Percentiles rank a stretch among this genome's conserved stretches.
Evolutionary conservation across 805 yeast genomes (phyloP).

Genomic region (Schwanniomyces polymorphus): DNA sequence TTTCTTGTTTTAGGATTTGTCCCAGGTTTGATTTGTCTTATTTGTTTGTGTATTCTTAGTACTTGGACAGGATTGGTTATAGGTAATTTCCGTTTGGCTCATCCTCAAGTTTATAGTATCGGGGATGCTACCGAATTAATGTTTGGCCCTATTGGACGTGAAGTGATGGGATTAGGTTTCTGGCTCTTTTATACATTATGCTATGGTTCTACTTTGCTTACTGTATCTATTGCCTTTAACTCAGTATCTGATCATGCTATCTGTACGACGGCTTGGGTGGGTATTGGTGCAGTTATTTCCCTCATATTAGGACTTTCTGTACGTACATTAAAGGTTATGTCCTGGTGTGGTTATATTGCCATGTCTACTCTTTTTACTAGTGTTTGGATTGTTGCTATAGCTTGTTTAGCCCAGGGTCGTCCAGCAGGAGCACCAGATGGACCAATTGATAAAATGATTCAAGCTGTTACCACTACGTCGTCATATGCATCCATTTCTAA

Average conservation of each 20-base stretch:
- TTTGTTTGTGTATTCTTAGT: slow-evolving; percentile 5
- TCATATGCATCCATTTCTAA: slow-evolving; percentile 5
- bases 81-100: slow-evolving; percentile 8
- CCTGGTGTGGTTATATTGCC: slow-evolving; percentile 8
- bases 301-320: slow-evolving; percentile 5
- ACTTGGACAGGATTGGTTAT: slow-evolving; percentile 9
- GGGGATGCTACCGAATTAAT: slow-evolving; percentile 9
- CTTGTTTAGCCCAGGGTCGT: slow-evolving; percentile 8
- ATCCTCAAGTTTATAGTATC: slow-evolving; percentile 9
- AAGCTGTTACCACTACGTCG: slow-evolving; percentile 3
- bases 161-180: slow-evolving; percentile 6
- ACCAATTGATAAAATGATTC: slow-evolving; percentile 7
- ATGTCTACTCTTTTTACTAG: slow-evolving; percentile 4
- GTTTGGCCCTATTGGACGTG: slow-evolving; percentile 9
- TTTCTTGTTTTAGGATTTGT: slow-evolving; percentile 8
- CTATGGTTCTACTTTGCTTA: slow-evolving; percentile 7
- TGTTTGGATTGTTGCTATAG: slow-evolving; percentile 10
- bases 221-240: slow-evolving; percentile 8
- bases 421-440: slow-evolving; percentile 8
- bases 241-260: slow-evolving; percentile 7
- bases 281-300: slow-evolving; percentile 7
- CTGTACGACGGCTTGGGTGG: slow-evolving; percentile 9
- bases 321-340: slow-evolving; percentile 9
- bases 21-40: slow-evolving; percentile 8
- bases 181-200: slow-evolving; percentile 8